A percentile compares a stretch with the other conserved stretches of the same genome.
phyloP scores from a whole-genome alignment of 257 asterid species.

The Marsdenia floribunda region DNA sequence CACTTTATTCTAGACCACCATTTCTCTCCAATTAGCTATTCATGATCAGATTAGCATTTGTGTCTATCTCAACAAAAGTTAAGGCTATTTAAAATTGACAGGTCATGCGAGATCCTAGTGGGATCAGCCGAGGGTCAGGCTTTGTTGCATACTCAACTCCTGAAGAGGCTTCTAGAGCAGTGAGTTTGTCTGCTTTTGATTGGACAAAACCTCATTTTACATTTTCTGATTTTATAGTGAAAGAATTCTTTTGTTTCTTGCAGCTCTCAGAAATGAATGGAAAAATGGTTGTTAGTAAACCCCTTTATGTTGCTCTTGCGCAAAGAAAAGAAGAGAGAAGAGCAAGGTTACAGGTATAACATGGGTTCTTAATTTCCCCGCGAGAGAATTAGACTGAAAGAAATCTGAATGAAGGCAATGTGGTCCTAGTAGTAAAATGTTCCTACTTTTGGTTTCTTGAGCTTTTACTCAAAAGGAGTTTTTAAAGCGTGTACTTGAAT shows the following conservation, averaged over 20 bases:
- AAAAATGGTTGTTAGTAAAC: constrained; percentile 74
- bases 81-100: constrained; percentile 19
- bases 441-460: neutral
- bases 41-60: neutral
- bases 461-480: neutral
- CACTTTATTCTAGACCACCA: neutral
- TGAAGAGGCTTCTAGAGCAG: constrained; percentile 90
- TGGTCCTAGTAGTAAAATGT: neutral
- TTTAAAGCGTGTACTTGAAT: too few species aligned
- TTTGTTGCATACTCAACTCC: constrained; percentile 91
- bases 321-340: constrained; percentile 93
- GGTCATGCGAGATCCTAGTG: constrained; percentile 92
- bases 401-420: neutral
- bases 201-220: neutral
- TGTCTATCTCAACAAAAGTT: neutral
- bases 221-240: neutral
- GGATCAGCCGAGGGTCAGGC: constrained; percentile 92
- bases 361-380: neutral
- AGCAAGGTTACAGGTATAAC: constrained; percentile 76
- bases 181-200: constrained; percentile 26
- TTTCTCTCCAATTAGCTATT: neutral
- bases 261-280: constrained; percentile 86
- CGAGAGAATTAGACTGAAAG: neutral
- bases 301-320: constrained; percentile 91
- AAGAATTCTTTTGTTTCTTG: neutral